Evolutionary conservation across 805 yeast genomes (phyloP).

Genomic region (Kuraishia hungarica): DNA sequence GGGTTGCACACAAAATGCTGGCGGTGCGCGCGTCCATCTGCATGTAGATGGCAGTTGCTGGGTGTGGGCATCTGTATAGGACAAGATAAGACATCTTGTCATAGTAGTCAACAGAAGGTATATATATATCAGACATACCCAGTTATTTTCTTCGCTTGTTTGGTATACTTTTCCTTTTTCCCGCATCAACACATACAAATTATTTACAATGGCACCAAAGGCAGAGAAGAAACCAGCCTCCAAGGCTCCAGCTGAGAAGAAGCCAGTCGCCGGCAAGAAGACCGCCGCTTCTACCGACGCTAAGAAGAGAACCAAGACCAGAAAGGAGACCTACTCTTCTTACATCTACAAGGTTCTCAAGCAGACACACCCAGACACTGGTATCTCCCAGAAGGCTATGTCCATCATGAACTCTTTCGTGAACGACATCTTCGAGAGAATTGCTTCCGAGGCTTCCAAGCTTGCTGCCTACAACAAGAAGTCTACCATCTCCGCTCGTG

Average conservation of each 20-base stretch:
- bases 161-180: conserved; percentile 7
- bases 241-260: conserved; percentile 95
- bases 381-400: conserved; percentile 98
- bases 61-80: too few relatives aligned
- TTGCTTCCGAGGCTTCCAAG: conserved; percentile 96
- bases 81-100: too few relatives aligned
- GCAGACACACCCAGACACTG: conserved; percentile 99
- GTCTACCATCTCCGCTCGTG: conserved; percentile 94
- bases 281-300: conserved; percentile 73
- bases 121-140: conserved; percentile 2
- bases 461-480: conserved; percentile 98
- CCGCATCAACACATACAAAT: background rate
- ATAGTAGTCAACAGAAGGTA: background rate
- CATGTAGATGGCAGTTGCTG: background rate
- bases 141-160: background rate
- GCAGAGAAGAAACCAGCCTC: conserved; percentile 72
- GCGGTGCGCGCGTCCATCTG: background rate
- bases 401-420: conserved; percentile 98
- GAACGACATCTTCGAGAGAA: conserved; percentile 96
- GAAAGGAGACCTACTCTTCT: conserved; percentile 97
- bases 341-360: conserved; percentile 97
- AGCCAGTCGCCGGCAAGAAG: conserved; percentile 84
- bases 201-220: conserved; percentile 49
- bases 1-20: background rate
- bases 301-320: conserved; percentile 90